Conservation (phyloP, 2,329 filamentous ascomycete species). For the Onygena corvina region DNA sequence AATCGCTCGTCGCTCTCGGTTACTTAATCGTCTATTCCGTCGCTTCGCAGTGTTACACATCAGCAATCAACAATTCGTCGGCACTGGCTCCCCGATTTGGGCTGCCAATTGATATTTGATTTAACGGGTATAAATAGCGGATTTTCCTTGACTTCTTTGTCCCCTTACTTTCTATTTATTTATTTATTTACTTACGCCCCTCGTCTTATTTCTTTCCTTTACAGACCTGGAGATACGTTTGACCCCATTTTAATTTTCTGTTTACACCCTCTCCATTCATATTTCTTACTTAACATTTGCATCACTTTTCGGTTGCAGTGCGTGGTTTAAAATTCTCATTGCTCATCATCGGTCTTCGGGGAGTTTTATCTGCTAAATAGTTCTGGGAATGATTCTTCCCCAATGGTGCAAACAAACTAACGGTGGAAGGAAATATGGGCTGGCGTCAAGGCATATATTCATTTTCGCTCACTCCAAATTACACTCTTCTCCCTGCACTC, state of each 20-base stretch:
- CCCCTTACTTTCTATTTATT: not conserved
- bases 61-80: slow-evolving; percentile 2
- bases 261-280: not conserved
- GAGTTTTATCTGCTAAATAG: not conserved
- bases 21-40: not conserved
- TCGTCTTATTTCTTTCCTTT: not conserved
- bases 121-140: slow-evolving; percentile 3
- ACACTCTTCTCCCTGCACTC: not conserved
- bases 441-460: not conserved
- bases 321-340: not conserved
- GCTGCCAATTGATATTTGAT: not conserved
- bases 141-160: not conserved
- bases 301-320: not conserved
- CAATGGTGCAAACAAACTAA: not conserved
- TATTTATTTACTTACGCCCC: not conserved
- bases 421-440: slow-evolving; percentile 3
- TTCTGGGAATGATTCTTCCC: slow-evolving; percentile 2
- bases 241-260: not conserved
- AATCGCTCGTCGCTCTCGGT: slow-evolving; percentile 3
- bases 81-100: not conserved
- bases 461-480: not conserved
- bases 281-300: not conserved
- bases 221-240: not conserved
- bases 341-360: slow-evolving; percentile 1
- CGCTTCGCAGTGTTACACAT: not conserved